phyloP scores from a whole-genome alignment of 2,329 filamentous ascomycete genomes.

The Beauveria sp. region DNA sequence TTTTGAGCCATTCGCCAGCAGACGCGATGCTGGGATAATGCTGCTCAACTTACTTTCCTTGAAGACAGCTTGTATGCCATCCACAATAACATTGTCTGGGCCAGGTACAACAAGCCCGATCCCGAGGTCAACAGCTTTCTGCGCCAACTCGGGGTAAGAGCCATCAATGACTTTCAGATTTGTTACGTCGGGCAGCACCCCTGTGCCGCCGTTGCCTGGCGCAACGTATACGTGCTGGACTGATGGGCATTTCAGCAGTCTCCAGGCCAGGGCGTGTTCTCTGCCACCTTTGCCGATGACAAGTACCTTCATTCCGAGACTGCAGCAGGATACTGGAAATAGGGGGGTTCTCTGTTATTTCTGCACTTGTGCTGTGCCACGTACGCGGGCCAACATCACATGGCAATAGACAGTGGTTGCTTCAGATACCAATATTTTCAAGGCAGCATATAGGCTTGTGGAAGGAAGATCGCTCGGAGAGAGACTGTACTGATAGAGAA shows the following conservation, averaged over 20 bases:
- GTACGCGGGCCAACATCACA: background rate
- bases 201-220: conserved; percentile 64
- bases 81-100: conserved; percentile 66
- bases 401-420: no score
- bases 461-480: no score
- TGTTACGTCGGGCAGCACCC: conserved; percentile 42
- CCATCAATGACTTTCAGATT: conserved; percentile 51
- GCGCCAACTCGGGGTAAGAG: conserved; percentile 50
- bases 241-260: conserved; percentile 54
- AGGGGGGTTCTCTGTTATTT: background rate
- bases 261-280: conserved; percentile 72
- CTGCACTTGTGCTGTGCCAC: background rate
- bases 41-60: conserved; percentile 30
- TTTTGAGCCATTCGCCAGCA: background rate
- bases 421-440: no score
- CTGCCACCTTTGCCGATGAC: conserved; percentile 68
- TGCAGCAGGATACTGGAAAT: background rate
- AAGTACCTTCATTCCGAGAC: conserved; percentile 38
- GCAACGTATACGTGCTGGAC: conserved; percentile 51
- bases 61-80: conserved; percentile 67
- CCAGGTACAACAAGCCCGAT: conserved; percentile 67
- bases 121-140: conserved; percentile 51
- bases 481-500: no score
- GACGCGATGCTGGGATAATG: background rate
- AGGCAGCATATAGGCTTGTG: no score